Conservation (phyloP, 2,329 filamentous ascomycete genomes). For the Nigrograna mackinnonii region DNA sequence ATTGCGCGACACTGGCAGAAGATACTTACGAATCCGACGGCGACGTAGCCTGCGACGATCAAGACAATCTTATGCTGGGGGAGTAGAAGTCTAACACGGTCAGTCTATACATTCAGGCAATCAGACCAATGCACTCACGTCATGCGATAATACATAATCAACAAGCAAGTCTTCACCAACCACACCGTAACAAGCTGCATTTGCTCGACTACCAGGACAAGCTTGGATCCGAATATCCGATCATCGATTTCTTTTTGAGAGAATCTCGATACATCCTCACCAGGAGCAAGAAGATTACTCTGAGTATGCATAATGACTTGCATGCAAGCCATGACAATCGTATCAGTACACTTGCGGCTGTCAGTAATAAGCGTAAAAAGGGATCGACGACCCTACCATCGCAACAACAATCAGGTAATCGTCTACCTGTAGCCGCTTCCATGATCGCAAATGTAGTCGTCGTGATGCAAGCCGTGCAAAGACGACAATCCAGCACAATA, state of each 20-base stretch:
- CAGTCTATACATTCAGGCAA: too few species aligned
- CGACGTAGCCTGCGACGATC: constrained; percentile 50
- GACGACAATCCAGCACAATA: constrained; percentile 36
- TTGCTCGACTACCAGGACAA: constrained; percentile 58
- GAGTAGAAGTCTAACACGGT: constrained; percentile 7
- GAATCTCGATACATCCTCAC: constrained; percentile 31
- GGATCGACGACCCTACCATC: constrained; percentile 24
- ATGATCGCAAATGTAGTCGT: constrained; percentile 31
- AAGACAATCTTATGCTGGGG: constrained; percentile 43
- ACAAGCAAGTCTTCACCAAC: constrained; percentile 57
- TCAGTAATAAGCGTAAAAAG: neutral
- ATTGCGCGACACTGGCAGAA: neutral
- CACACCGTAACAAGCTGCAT: constrained; percentile 56
- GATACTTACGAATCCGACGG: constrained; percentile 45
- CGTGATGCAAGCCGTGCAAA: constrained; percentile 30
- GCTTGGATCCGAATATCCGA: constrained; percentile 58
- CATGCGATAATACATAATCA: constrained; percentile 58
- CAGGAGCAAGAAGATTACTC: constrained; percentile 40
- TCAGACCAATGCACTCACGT: constrained; percentile 45
- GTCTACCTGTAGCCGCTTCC: constrained; percentile 36
- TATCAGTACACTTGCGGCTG: constrained; percentile 31
- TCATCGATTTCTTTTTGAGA: constrained; percentile 41
- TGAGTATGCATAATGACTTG: constrained; percentile 32
- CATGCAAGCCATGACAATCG: constrained; percentile 36
- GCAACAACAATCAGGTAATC: constrained; percentile 40